Base-by-base conservation (phyloP, 2,329 filamentous ascomycete species). In the Elsinoe perseae region DNA sequence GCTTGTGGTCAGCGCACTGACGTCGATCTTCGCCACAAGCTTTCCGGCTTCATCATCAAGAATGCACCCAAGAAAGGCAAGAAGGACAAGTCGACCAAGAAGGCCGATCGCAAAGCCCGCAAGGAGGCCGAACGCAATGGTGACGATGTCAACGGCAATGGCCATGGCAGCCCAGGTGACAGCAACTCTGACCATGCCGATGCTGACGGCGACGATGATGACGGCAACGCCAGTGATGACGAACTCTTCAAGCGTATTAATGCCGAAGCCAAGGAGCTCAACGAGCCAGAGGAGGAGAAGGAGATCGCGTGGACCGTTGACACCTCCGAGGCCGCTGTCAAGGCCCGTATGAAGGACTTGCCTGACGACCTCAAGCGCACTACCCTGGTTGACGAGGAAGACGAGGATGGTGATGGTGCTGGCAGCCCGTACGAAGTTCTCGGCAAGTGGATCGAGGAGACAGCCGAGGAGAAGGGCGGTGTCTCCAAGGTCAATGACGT, bases 21-120 rank as follows among this genome's bases (percentile, higher is more conserved):
- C 61, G 92, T 95, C 56, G 92, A 97, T 68, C 80, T 91, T 63
- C 89, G 91, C 69, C 84, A 95, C 72, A 98, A 98, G 81, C 85
- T 98, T 63, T 95, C 88, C 73, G 88, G 89, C 61, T 98, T 95
- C 79, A 96, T 98, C 71, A 77, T 97, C 71, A 97, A 97, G 82
- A 95, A 93, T 71, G 85, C 89, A 72, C 86, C 89, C 65, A 95
- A 95, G 79, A 89, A 89, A 74, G 82, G 83, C 66, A 96, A 96
- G 82, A 95, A 95, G 76, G 89, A 96, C 79, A 97, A 95, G 80
- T 86, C 89, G 56, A 88, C 87, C 73, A 95, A 93, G 78, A 93
- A 93, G 72, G 87, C 89, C 68, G 76, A 77, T 55, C 89, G 90
- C 70, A 90, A 87, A 73, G 90, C 91, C 64, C 92, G 89, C 77